These are phyloP conservation scores for Dalbergia oliveri DNA, from an alignment of 306 rosid species.

Conservation along the genomic window DNA sequence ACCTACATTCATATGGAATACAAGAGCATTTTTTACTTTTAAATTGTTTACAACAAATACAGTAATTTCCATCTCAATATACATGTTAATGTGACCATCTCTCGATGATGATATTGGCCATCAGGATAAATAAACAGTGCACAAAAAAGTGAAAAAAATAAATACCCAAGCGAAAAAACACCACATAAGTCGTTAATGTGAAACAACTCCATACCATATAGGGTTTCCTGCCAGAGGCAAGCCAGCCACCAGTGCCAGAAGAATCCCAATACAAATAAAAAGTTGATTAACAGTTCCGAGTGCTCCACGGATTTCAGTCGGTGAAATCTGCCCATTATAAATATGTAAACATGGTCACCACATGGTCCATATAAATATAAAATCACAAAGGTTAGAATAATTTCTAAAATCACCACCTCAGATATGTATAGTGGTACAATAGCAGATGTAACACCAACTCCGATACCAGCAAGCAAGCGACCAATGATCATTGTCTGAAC, in stretches of 20 bases:
- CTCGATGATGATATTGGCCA: neutral
- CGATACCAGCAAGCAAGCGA: conserved; percentile 90
- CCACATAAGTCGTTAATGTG: neutral
- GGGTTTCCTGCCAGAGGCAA: conserved; percentile 94
- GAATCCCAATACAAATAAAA: conserved; percentile 93
- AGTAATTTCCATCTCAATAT: conserved; percentile 13
- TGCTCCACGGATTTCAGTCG: conserved; percentile 96
- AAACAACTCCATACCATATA: conserved; percentile 65
- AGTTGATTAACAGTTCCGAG: conserved; percentile 97
- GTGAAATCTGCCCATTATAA: conserved; percentile 76
- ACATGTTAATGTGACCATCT: conserved; percentile 2
- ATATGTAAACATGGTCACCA: neutral
- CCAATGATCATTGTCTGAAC: conserved; percentile 92
- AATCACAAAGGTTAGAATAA: neutral
- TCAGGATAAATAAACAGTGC: conserved; percentile 21
- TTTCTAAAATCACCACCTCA: conserved; percentile 62
- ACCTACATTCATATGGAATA: neutral
- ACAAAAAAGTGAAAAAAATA: conserved; percentile 33
- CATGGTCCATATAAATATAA: neutral
- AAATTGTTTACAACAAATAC: neutral
- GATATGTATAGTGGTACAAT: conserved; percentile 91
- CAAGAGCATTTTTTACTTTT: neutral
- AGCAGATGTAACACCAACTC: conserved; percentile 93
- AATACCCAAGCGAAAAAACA: no score
- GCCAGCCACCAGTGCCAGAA: conserved; percentile 88